Evolutionary conservation across 805 yeast genomes (phyloP), one percentile per base, ranked within the genome.

Genomic region (Nakazawaea ernobii): DNA sequence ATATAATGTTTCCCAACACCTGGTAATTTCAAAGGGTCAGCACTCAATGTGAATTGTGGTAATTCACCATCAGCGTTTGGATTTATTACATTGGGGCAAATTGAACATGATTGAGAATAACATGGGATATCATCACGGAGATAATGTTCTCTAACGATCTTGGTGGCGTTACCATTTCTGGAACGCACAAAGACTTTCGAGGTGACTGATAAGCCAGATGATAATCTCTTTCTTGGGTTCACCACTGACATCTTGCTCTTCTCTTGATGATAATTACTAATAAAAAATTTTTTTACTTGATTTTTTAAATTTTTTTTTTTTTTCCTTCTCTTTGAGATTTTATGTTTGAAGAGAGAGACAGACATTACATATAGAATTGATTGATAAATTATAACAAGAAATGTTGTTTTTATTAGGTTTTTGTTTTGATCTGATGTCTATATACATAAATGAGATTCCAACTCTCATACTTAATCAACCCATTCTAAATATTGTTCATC

Each of bases 131-230:
- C 99, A 46, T 79, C 80, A 63, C 99, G 77, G 49, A 94, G 70
- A 61, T 94, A 94, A 65, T 92, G 99, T 61, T 94, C 99, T 54
- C 97, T 75, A 8, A 92, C 96, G 27, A 94, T 77, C 62, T 94
- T 92, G 32, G 90, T 75, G 5, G 97, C 97, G 39, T 84, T 83
- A 8, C 98, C 98, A 52, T 85, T 81, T 57, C 94, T 76, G 2
- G 97, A 87, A 57, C 97, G 71, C 48, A 94, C 96, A 68, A 86
- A 92, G 13, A 94, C 96, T 64, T 92, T 92, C 42, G 85, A 86
- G 0, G 94, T 84, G 30, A 85, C 94, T 2, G 85, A 72, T 24
- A 79, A 62, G 1, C 83, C 84, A 4, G 71, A 70, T 1, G 75
- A 58, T 1, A 77, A 62, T 43, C 79, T 66, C 55, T 75, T 77